These are phyloP conservation scores for Adenanthera pavonina DNA, from an alignment of 306 rosid species.

Conservation along the genomic window DNA sequence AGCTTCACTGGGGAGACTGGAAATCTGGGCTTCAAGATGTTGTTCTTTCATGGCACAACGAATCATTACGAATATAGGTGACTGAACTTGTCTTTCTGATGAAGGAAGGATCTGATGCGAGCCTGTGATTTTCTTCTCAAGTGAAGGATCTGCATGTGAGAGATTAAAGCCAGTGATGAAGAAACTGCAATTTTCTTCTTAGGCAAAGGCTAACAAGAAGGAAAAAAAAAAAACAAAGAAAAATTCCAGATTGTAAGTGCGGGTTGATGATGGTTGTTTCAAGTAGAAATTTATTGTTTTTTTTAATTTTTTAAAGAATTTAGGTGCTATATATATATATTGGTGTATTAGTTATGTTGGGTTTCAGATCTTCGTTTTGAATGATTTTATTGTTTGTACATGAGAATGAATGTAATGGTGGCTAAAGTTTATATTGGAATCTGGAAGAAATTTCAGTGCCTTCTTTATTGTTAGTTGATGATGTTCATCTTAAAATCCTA, in stretches of 20 bases:
- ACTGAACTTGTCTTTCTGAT: not conserved
- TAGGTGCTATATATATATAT: not conserved
- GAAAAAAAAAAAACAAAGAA: too few species aligned
- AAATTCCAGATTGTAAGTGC: not conserved
- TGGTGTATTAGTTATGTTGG: slow-evolving; percentile 16
- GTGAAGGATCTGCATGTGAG: not conserved
- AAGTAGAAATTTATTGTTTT: not conserved
- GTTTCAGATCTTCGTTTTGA: not conserved
- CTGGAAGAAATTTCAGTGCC: not conserved
- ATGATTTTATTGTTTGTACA: not conserved
- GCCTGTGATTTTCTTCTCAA: slow-evolving; percentile 31
- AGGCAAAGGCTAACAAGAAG: too few species aligned
- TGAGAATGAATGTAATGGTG: not conserved
- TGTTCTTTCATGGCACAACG: slow-evolving; percentile 63
- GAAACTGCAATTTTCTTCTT: not conserved
- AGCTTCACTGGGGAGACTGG: slow-evolving; percentile 62
- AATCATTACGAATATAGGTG: not conserved
- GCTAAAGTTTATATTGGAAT: not conserved
- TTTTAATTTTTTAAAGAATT: not conserved
- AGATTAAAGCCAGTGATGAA: slow-evolving; percentile 15
- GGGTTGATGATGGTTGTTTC: not conserved
- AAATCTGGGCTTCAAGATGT: slow-evolving; percentile 55
- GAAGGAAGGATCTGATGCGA: not conserved
- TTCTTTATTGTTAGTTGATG: not conserved
- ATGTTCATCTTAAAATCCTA: not conserved